Percentiles rank a stretch among this genome's conserved stretches.
Evolutionary conservation across 192 early-diverging fungal species (phyloP).

Genomic region (Neocallimastix lanati): DNA sequence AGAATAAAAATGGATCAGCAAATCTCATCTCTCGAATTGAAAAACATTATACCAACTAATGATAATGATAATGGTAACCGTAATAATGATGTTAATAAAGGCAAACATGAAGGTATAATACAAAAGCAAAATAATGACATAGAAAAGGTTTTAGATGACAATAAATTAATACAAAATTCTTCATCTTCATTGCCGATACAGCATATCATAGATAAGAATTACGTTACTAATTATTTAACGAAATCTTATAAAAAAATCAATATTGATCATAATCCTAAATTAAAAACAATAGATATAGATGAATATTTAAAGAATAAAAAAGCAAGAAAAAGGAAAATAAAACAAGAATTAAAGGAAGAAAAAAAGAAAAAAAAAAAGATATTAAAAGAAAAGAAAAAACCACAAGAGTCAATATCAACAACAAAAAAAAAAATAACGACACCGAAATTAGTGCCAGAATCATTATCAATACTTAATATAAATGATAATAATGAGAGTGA

Average conservation of each 20-base stretch:
- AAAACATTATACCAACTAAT: too few species aligned
- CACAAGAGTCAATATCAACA: neutral
- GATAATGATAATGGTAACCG: too few species aligned
- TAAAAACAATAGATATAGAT: neutral
- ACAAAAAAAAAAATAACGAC: neutral
- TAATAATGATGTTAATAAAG: neutral
- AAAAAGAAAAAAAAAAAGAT: neutral
- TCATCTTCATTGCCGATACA: neutral
- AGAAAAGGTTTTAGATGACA: neutral
- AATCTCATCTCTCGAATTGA: too few species aligned
- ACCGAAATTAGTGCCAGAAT: too few species aligned
- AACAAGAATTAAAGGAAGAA: neutral
- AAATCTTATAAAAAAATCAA: neutral
- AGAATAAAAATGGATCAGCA: too few species aligned
- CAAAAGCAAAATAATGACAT: too few species aligned
- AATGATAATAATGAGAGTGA: too few species aligned
- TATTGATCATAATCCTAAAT: neutral
- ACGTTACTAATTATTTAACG: neutral
- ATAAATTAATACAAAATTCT: neutral
- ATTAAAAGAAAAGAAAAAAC: neutral
- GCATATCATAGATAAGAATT: neutral
- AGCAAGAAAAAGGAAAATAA: neutral
- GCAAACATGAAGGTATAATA: too few species aligned
- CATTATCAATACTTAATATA: too few species aligned
- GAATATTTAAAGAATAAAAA: neutral